Conservation (phyloP, 805 yeast species). For the Kodamaea kakaduensis region DNA sequence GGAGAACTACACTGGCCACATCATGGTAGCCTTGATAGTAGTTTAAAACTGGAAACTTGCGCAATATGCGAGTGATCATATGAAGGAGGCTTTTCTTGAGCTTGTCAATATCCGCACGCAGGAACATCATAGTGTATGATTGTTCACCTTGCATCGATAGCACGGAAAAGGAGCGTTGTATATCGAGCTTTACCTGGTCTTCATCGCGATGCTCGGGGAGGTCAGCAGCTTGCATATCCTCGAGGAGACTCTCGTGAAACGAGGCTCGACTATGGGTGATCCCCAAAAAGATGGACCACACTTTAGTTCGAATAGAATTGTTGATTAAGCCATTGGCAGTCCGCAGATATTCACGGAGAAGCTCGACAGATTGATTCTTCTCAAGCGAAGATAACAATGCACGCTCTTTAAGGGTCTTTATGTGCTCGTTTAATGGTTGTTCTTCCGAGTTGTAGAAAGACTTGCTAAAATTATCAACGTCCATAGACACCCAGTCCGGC, state of each 20-base stretch:
- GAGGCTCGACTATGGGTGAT: conserved; percentile 10
- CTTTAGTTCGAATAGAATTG: conserved; percentile 35
- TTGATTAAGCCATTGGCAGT: conserved; percentile 47
- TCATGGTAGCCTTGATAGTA: conserved; percentile 97
- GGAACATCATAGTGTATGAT: conserved; percentile 32
- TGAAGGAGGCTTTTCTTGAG: conserved; percentile 40
- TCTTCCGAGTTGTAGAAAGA: conserved; percentile 42
- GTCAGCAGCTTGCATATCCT: conserved; percentile 5
- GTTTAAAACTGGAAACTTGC: conserved; percentile 56
- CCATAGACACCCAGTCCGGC: conserved; percentile 52
- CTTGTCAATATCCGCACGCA: conserved; percentile 24
- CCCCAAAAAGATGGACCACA: conserved; percentile 52
- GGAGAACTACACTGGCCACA: conserved; percentile 61
- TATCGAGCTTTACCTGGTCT: conserved; percentile 75
- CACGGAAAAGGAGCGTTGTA: conserved; percentile 61
- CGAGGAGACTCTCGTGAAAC: conserved; percentile 2
- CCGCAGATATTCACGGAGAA: conserved; percentile 32
- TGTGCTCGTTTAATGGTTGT: conserved; percentile 38
- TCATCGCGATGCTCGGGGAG: conserved; percentile 62
- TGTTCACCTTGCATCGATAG: conserved; percentile 13
- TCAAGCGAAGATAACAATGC: conserved; percentile 36
- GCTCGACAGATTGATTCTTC: conserved; percentile 14
- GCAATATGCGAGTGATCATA: conserved; percentile 51
- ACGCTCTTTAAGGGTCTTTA: conserved; percentile 32
- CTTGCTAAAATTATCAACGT: conserved; percentile 41